Conservation (phyloP, 1,284 basidiomycete genomes). For the Phaffia rhodozyma region DNA sequence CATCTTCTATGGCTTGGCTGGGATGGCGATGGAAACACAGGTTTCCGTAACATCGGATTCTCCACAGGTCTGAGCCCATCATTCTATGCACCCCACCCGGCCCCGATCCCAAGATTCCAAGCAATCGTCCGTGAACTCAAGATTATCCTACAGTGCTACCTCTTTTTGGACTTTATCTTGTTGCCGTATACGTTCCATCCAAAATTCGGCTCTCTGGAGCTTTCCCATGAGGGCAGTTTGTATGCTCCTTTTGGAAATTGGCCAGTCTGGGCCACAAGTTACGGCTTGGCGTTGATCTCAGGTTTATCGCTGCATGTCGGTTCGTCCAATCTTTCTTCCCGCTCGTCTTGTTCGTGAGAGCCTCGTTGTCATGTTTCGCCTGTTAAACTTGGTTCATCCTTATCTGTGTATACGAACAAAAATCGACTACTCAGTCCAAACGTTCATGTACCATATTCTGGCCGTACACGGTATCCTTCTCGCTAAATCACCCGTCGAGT, state of each 20-base stretch:
- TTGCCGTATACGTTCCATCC: slow-evolving; percentile 11
- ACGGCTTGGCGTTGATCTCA: slow-evolving; percentile 1
- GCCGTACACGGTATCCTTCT: slow-evolving; percentile 7
- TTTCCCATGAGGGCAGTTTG: neutral
- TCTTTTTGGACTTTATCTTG: slow-evolving; percentile 12
- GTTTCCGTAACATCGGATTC: slow-evolving; percentile 11
- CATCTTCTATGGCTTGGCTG: too few species aligned
- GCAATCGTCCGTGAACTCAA: neutral
- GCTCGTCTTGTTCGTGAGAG: neutral
- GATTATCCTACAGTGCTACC: slow-evolving; percentile 5
- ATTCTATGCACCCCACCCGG: slow-evolving; percentile 8
- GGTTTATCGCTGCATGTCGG: slow-evolving; percentile 10
- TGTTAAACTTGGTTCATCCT: too few species aligned
- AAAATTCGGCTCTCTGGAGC: slow-evolving; percentile 5
- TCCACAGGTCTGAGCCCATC: slow-evolving; percentile 7
- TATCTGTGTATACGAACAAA: neutral
- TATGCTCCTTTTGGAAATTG: slow-evolving; percentile 4
- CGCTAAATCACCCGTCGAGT: neutral
- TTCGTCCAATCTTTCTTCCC: neutral
- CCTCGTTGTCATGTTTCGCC: neutral
- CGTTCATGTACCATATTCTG: slow-evolving; percentile 9
- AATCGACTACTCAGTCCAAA: slow-evolving; percentile 1
- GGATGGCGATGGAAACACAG: neutral
- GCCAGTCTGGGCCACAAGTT: neutral
- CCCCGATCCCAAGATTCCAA: neutral